phyloP scores from a whole-genome alignment of 2,329 filamentous ascomycete genomes.

The Scytalidium sp. region DNA sequence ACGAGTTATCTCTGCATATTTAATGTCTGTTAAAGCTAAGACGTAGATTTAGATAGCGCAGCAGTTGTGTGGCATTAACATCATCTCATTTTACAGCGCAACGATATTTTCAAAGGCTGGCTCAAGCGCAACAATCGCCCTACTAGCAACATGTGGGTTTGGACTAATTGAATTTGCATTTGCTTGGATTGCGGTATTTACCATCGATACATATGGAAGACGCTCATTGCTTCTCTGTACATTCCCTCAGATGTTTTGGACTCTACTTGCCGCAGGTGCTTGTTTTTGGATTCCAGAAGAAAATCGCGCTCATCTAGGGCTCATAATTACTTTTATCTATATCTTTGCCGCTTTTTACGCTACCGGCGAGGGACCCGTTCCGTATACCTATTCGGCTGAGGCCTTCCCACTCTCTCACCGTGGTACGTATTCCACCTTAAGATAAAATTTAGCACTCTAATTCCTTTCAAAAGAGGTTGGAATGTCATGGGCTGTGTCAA shows the following conservation, averaged over 20 bases:
- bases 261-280: conserved; percentile 56
- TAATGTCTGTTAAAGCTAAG: conserved; percentile 33
- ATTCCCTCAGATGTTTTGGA: conserved; percentile 63
- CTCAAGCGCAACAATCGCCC: conserved; percentile 42
- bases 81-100: conserved; percentile 10
- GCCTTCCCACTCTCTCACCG: conserved; percentile 54
- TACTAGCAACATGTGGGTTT: conserved; percentile 60
- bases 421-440: conserved; percentile 32
- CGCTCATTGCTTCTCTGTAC: conserved; percentile 59
- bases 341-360: conserved; percentile 63
- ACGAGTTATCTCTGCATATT: too few relatives aligned
- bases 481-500: conserved; percentile 19
- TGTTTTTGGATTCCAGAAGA: conserved; percentile 45
- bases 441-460: conserved; percentile 41
- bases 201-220: conserved; percentile 62
- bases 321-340: conserved; percentile 52
- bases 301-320: conserved; percentile 39
- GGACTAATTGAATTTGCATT: conserved; percentile 59
- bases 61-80: conserved; percentile 31
- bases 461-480: conserved; percentile 39
- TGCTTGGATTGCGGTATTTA: conserved; percentile 65
- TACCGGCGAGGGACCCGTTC: conserved; percentile 51
- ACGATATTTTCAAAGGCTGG: conserved; percentile 32
- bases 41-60: too few relatives aligned
- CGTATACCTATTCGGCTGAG: conserved; percentile 50